Base-by-base conservation (phyloP, 2,329 filamentous ascomycete genomes). In the Phialophora verrucosa region DNA sequence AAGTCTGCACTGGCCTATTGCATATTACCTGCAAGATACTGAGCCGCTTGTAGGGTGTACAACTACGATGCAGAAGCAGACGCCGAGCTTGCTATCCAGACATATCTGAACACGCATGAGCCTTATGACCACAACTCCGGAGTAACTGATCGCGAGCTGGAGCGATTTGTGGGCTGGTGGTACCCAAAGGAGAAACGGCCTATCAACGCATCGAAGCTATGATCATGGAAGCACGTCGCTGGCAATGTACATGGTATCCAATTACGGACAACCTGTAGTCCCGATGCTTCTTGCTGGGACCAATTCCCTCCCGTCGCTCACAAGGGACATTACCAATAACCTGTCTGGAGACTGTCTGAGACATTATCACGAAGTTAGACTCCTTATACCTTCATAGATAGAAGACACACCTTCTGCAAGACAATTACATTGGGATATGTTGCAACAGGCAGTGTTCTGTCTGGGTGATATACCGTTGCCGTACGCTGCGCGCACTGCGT, bases 131-230 rank as follows among this genome's bases (percentile, higher is more conserved):
- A 69, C 14, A 69, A 66, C 7, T 78, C 76, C 1, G 75, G 74
- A 0, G 72, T 78, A 12, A 75, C 73, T 20, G 66, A 70, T 29
- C 35, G 57, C 8, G 57, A 76, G 59, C 72, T 75, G 32, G 69
- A 76, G 8, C 76, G 76, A 61, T 77, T 75, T 59, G 74, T 77
- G 59, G 75, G 75, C 55, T 79, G 77, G 76, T 77, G 74, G 64
- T 65, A 75, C 65, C 72, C 73, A 1, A 66, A 66, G 29, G 51
- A 64, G 42, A 70, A 66, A 4, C 14, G 29, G 3, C 54, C 59
- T n/a, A 49, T 61, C 17, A 59, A 29, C 3, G 61, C 62, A 11
- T 64, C 65, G 17, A 64, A 67, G 50, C 57, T 67, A 11, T 67
- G 51, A 66, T 55, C 4, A 7, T 14, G 20, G 11, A 51, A 51